A percentile compares a stretch with the other conserved stretches of the same genome.
Conservation (phyloP, 192 early-diverging fungal genomes). For the Glomus cerebriforme region DNA sequence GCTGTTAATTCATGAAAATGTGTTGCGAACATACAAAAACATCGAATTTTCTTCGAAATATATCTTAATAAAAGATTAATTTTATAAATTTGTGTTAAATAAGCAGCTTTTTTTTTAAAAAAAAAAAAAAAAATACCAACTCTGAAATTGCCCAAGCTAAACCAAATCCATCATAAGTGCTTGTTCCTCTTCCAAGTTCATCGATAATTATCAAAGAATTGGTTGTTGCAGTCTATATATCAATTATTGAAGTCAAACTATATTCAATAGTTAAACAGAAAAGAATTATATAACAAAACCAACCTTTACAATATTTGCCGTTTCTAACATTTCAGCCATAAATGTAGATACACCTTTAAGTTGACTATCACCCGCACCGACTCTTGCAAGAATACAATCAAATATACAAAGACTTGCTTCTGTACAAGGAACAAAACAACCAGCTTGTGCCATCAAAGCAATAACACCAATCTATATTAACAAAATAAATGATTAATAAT, state of each 20-base stretch:
- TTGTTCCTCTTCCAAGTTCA: constrained; percentile 96
- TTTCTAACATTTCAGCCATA: constrained; percentile 96
- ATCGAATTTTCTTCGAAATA: constrained; percentile 64
- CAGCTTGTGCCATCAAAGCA: constrained; percentile 91
- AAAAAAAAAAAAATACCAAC: constrained; percentile 47
- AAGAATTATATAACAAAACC: not conserved
- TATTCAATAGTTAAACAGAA: not conserved
- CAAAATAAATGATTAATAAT: constrained; percentile 11
- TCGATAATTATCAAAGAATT: constrained; percentile 94
- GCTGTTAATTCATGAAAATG: constrained; percentile 98
- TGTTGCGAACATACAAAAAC: constrained; percentile 91
- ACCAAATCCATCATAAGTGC: constrained; percentile 97
- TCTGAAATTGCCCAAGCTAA: constrained; percentile 97
- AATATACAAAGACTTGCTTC: constrained; percentile 74
- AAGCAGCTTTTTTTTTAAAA: not conserved
- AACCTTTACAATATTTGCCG: constrained; percentile 84
- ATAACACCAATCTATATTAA: constrained; percentile 77
- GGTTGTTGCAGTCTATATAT: constrained; percentile 65
- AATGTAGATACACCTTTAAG: constrained; percentile 94
- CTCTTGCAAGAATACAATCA: constrained; percentile 88
- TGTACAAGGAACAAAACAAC: constrained; percentile 90
- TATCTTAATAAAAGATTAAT: constrained; percentile 51
- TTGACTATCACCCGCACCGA: constrained; percentile 94
- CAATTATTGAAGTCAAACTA: not conserved
- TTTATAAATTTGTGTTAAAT: not conserved